Percentiles rank a stretch among this genome's conserved stretches.
phyloP scores from a whole-genome alignment of 106 monocot genomes.

The Dioscorea alata region DNA sequence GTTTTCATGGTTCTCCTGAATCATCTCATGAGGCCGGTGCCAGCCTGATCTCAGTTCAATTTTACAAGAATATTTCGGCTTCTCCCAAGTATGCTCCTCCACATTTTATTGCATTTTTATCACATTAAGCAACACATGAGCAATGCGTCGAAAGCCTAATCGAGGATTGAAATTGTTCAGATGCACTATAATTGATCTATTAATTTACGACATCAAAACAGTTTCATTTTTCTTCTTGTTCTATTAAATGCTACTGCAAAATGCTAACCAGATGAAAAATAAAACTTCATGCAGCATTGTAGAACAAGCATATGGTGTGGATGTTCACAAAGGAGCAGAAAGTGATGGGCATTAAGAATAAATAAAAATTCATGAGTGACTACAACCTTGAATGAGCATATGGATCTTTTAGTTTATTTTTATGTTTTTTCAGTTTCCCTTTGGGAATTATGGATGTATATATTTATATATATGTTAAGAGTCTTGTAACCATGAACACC shows the following conservation, averaged over 20 bases:
- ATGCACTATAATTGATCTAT: no score
- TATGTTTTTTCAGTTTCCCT: no score
- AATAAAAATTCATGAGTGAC: no score
- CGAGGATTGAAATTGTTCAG: neutral
- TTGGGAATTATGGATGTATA: no score
- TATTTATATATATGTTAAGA: neutral
- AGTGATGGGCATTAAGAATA: neutral
- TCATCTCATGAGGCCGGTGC: conserved; percentile 34
- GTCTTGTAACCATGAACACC: neutral
- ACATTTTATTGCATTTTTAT: neutral
- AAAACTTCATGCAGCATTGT: conserved; percentile 19
- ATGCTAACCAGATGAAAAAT: no score
- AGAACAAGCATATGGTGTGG: conserved; percentile 24
- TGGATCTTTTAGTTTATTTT: no score
- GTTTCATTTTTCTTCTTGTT: no score
- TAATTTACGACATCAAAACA: no score
- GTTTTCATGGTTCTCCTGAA: conserved; percentile 72
- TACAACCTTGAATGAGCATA: no score
- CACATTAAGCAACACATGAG: neutral
- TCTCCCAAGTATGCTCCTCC: conserved; percentile 48
- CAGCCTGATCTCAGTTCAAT: conserved; percentile 58
- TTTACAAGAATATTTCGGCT: conserved; percentile 44
- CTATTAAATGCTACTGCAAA: no score
- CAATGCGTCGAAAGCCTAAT: no score
- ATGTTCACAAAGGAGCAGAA: neutral